These are phyloP conservation scores for Dioszegia hungarica DNA, from an alignment of 768 basidiomycete species.

Conservation along the genomic window DNA sequence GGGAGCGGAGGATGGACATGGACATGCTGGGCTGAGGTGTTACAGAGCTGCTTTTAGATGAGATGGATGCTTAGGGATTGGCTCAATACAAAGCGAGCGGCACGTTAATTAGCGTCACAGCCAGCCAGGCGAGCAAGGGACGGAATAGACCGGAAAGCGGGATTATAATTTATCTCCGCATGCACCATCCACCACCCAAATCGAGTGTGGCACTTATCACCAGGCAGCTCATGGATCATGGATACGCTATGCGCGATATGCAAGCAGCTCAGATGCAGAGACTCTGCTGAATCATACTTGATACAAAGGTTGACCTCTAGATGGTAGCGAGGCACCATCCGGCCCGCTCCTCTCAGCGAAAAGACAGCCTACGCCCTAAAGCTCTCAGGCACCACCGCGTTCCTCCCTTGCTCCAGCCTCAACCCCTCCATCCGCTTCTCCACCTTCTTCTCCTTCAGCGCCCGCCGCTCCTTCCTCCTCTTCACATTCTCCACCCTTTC, in stretches of 20 bases:
- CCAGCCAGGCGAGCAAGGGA: too few species aligned
- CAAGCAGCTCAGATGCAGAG: too few species aligned
- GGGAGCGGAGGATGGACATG: slow-evolving; percentile 17
- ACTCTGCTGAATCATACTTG: too few species aligned
- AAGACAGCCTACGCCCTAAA: background rate
- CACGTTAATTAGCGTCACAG: too few species aligned
- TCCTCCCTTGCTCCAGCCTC: slow-evolving; percentile 10
- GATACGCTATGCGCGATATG: too few species aligned
- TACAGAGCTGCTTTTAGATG: background rate
- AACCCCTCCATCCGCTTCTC: slow-evolving; percentile 7
- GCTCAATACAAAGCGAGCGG: too few species aligned
- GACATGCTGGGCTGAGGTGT: slow-evolving; percentile 11
- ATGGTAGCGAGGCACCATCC: too few species aligned
- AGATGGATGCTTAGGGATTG: too few species aligned
- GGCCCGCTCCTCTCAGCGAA: background rate
- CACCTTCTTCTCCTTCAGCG: slow-evolving; percentile 19
- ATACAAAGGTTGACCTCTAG: too few species aligned
- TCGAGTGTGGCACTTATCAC: background rate
- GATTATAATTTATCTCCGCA: background rate
- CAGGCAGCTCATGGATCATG: too few species aligned
- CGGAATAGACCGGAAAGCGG: slow-evolving; percentile 6
- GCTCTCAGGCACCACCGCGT: slow-evolving; percentile 13
- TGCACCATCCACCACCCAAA: background rate
- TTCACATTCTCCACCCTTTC: slow-evolving; percentile 12
- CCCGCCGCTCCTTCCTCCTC: slow-evolving; percentile 17